Evolutionary conservation across 805 yeast genomes (phyloP), one percentile per base, ranked within the genome.

Genomic region (Candida silvatica): DNA sequence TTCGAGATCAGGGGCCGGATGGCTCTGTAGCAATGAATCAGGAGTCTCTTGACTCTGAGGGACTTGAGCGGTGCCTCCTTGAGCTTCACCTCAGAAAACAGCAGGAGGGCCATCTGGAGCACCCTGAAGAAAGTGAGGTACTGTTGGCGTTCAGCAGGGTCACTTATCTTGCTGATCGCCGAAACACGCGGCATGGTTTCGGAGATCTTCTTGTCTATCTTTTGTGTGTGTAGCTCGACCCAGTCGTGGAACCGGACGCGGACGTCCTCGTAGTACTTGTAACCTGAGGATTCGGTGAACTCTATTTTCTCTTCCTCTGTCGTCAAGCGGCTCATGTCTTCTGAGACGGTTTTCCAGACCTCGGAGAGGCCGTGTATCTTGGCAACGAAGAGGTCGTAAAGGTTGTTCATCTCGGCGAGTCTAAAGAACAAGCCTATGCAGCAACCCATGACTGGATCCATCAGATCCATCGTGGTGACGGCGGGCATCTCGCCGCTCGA

Each of bases 181-280:
- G 42, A 37, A 9, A 42, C 22, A 22, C 37, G 33, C 4, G 49
- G 49, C 20, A 32, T 23, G 11, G 50, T 42, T 9, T 37, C 27
- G 9, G 32, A 32, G 16, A 48, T 44, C 26, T 35, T 38, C 2
- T 40, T 32, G 26, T 39, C 34, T 17, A 49, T 29, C 9, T 17
- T 18, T 7, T 17, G 16, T 9, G 48, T 39, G 17, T 42, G 32
- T n/a, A 20, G n/a, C 14, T 50, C 44, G 12, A 46, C 45, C 51
- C 52, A 50, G 20, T 43, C 51, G 36, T 49, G 55, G 22, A 49
- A 49, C 9, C 27, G 35, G 8, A 43, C 34, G 17, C 54, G 31
- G 3, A 36, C 23, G 23, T 38, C 39, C 30, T 47, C 48, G 31
- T 50, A 49, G 5, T 27, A 28, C 5, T 27, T 18, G 32, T 49